Percentiles rank a stretch among this genome's conserved stretches.
phyloP scores from a whole-genome alignment of 305 asterid genomes.

The Fraxinus albicans region DNA sequence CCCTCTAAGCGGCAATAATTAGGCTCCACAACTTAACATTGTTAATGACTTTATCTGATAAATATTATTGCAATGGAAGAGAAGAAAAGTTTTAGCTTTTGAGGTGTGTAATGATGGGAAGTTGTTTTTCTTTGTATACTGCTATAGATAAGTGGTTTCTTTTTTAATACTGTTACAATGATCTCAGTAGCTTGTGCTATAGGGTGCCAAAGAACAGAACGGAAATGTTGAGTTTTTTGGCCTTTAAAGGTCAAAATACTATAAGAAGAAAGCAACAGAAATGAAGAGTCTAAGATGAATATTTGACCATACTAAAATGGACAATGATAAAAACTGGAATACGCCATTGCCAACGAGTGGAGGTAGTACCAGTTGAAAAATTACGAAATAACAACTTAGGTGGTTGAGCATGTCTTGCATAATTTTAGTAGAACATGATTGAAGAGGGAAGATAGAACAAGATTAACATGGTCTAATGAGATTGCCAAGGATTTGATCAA shows the following conservation, averaged over 20 bases:
- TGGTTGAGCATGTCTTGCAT: background rate
- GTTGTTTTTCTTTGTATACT: background rate
- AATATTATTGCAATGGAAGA: background rate
- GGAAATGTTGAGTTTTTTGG: background rate
- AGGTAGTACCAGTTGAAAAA: background rate
- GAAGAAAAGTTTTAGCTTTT: background rate
- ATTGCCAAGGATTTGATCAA: background rate
- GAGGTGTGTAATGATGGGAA: background rate
- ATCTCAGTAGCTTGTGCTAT: background rate
- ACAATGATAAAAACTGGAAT: background rate
- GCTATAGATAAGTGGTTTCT: background rate
- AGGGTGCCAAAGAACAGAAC: background rate
- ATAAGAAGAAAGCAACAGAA: background rate
- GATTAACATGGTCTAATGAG: background rate
- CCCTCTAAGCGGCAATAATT: too few species aligned
- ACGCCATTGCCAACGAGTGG: background rate
- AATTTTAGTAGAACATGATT: background rate
- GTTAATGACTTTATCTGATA: background rate
- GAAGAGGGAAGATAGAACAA: background rate
- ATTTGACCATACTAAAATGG: background rate
- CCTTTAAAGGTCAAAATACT: background rate
- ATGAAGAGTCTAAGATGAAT: background rate
- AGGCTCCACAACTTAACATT: background rate
- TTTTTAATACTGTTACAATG: background rate
- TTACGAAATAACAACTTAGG: background rate